Percentiles rank a stretch among this genome's conserved stretches.
phyloP scores from a whole-genome alignment of 2,329 filamentous ascomycete species.

The Phoma sp. region DNA sequence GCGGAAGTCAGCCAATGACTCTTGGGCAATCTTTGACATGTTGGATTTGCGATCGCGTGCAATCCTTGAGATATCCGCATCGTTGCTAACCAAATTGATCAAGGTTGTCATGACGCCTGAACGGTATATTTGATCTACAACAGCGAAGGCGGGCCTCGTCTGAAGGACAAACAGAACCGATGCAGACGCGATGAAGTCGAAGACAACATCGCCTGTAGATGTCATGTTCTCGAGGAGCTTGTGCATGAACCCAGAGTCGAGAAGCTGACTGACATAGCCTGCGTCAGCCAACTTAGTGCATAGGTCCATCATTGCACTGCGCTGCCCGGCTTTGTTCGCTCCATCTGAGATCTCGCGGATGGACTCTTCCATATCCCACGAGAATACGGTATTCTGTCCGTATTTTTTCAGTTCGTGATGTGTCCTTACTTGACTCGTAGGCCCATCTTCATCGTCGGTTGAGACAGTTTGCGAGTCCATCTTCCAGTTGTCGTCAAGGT shows the following conservation, averaged over 20 bases:
- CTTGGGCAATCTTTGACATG: slow-evolving; percentile 70
- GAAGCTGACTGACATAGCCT: slow-evolving; percentile 72
- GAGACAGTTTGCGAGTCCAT: slow-evolving; percentile 29
- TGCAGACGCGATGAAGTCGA: slow-evolving; percentile 69
- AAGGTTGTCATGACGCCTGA: slow-evolving; percentile 66
- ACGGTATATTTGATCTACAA: slow-evolving; percentile 64
- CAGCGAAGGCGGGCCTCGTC: slow-evolving; percentile 66
- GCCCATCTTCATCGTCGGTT: slow-evolving; percentile 56
- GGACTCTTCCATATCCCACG: slow-evolving; percentile 62
- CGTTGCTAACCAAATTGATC: slow-evolving; percentile 59
- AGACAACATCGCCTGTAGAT: slow-evolving; percentile 52
- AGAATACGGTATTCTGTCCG: slow-evolving; percentile 64
- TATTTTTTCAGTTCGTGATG: slow-evolving; percentile 69
- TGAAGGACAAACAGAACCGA: slow-evolving; percentile 69
- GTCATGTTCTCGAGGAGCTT: slow-evolving; percentile 70
- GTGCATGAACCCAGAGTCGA: slow-evolving; percentile 75
- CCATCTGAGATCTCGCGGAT: slow-evolving; percentile 66
- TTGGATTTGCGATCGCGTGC: slow-evolving; percentile 71
- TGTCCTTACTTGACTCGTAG: slow-evolving; percentile 57
- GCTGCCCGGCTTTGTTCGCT: slow-evolving; percentile 51
- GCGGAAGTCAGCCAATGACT: slow-evolving; percentile 64
- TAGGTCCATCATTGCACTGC: slow-evolving; percentile 64
- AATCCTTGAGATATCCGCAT: slow-evolving; percentile 65
- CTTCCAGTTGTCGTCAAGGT: slow-evolving; percentile 35
- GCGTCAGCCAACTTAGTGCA: slow-evolving; percentile 63